These are phyloP conservation scores for Gillenia trifoliata DNA, from an alignment of 306 rosid genomes.

Conservation along the genomic window DNA sequence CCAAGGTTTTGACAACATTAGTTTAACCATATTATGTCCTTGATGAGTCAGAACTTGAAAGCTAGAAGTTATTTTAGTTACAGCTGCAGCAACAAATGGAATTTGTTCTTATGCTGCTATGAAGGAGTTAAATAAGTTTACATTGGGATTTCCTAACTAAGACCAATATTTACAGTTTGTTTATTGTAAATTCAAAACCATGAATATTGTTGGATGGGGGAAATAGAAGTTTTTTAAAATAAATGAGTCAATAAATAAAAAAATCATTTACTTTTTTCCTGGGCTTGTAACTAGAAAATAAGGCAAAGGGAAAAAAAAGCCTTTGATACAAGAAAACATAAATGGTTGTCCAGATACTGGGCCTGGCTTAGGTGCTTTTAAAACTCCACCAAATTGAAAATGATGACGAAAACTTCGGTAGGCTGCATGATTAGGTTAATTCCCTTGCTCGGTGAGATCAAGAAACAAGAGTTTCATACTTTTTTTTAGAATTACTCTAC, in stretches of 20 bases:
- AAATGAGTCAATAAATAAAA: background rate
- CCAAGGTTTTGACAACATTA: background rate
- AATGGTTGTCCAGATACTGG: background rate
- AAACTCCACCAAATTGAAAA: background rate
- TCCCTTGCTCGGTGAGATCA: too few species aligned
- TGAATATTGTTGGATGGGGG: background rate
- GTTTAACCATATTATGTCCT: background rate
- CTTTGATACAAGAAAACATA: background rate
- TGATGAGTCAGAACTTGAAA: background rate
- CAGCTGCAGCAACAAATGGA: background rate
- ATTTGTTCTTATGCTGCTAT: background rate
- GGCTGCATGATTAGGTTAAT: too few species aligned
- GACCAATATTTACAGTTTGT: background rate
- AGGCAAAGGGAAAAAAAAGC: background rate
- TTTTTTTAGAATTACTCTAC: too few species aligned
- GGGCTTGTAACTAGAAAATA: background rate
- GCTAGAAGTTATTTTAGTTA: background rate
- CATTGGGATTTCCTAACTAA: background rate
- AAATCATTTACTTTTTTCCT: background rate
- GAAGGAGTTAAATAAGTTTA: background rate
- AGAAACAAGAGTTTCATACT: too few species aligned
- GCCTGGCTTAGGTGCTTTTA: background rate
- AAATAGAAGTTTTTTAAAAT: background rate
- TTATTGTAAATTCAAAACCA: background rate
- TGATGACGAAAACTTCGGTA: too few species aligned